Percentiles rank a stretch among this genome's conserved stretches.
Conservation (phyloP, 2,329 filamentous ascomycete species). For the Trichophyton schoenleinii region DNA sequence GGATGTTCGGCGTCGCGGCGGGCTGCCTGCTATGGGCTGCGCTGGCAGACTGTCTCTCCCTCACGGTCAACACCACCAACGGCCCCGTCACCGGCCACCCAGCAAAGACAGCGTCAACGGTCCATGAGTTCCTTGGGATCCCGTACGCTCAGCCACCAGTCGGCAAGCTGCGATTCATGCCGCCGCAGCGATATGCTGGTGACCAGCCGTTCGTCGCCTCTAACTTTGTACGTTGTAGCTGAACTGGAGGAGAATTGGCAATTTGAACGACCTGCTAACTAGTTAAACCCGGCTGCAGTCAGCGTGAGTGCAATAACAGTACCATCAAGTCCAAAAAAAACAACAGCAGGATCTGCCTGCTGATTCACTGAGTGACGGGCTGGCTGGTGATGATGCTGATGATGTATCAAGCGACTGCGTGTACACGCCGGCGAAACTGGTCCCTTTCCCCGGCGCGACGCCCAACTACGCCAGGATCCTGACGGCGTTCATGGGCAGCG, state of each 20-base stretch:
- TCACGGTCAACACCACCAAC: constrained; percentile 3
- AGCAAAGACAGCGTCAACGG: background rate
- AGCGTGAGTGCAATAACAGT: background rate
- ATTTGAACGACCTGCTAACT: background rate
- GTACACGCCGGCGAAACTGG: constrained; percentile 12
- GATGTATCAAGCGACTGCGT: constrained; percentile 16
- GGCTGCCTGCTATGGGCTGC: constrained; percentile 8
- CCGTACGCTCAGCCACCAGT: constrained; percentile 12
- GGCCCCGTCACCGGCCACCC: constrained; percentile 4
- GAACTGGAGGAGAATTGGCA: background rate
- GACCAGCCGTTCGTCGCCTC: constrained; percentile 10
- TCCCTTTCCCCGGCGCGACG: constrained; percentile 16
- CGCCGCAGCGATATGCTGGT: constrained; percentile 20
- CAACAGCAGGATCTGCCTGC: background rate
- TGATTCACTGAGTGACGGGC: background rate
- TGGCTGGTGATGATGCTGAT: background rate
- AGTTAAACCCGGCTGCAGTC: background rate
- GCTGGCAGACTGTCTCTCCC: background rate
- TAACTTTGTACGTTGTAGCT: constrained; percentile 11
- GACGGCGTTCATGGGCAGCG: constrained; percentile 23
- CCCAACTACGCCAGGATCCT: constrained; percentile 15
- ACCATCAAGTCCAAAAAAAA: background rate
- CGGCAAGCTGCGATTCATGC: constrained; percentile 9
- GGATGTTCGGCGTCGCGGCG: background rate
- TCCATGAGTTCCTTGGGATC: constrained; percentile 17